Evolutionary conservation across 768 basidiomycete species (phyloP).

Genomic region (Boletellus ananiceps): DNA sequence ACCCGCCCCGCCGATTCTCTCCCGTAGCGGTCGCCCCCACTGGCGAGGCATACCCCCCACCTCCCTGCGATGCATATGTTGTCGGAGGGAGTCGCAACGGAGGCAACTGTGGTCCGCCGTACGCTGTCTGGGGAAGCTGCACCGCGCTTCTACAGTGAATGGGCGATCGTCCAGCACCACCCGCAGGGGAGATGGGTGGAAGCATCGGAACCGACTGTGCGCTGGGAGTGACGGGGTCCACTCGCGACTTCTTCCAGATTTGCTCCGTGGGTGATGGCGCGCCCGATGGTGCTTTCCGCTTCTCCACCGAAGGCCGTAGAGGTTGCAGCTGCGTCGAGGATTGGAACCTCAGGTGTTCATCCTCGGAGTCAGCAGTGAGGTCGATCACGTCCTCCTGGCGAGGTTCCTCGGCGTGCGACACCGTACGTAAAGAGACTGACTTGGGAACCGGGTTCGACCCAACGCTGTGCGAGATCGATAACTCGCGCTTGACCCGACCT

Average conservation of each 20-base stretch:
- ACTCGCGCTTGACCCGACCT: slow-evolving; percentile 67
- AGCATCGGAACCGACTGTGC: slow-evolving; percentile 12
- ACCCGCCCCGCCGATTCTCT: slow-evolving; percentile 21
- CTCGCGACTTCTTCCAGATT: slow-evolving; percentile 68
- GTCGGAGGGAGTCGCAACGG: slow-evolving; percentile 25
- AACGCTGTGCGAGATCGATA: slow-evolving; percentile 62
- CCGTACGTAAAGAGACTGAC: slow-evolving; percentile 16
- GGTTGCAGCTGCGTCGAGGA: slow-evolving; percentile 20
- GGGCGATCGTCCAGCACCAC: slow-evolving; percentile 8
- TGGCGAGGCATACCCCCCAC: slow-evolving; percentile 23
- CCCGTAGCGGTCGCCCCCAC: slow-evolving; percentile 8
- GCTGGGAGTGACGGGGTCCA: slow-evolving; percentile 22
- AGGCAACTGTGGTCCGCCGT: slow-evolving; percentile 23
- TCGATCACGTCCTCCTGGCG: slow-evolving; percentile 66
- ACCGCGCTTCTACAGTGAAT: slow-evolving; percentile 13
- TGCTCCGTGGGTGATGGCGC: slow-evolving; percentile 54
- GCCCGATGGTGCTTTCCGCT: slow-evolving; percentile 56
- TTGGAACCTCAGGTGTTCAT: slow-evolving; percentile 47
- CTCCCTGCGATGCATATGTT: slow-evolving; percentile 16
- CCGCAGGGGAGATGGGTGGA: slow-evolving; percentile 26
- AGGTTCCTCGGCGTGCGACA: slow-evolving; percentile 24
- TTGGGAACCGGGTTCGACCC: slow-evolving; percentile 35
- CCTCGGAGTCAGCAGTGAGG: slow-evolving; percentile 75
- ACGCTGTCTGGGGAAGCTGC: slow-evolving; percentile 16
- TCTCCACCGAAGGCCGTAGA: slow-evolving; percentile 36